phyloP scores from a whole-genome alignment of 768 basidiomycete species.

The Tulasnella sp. region DNA sequence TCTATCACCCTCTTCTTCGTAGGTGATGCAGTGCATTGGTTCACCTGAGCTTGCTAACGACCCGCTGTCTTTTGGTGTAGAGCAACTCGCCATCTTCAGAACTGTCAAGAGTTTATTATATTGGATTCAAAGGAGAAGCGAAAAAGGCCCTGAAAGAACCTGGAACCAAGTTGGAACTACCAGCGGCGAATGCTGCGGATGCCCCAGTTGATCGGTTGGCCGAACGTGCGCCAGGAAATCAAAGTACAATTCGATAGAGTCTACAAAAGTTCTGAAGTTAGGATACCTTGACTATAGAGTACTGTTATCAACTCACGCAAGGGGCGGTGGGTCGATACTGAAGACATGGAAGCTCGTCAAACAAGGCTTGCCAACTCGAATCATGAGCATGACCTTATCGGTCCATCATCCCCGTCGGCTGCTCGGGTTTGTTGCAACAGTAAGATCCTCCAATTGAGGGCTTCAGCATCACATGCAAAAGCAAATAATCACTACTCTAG shows the following conservation, averaged over 20 bases:
- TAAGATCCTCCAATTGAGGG: no score
- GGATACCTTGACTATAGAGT: neutral
- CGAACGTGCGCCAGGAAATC: slow-evolving; percentile 26
- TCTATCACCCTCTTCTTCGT: slow-evolving; percentile 72
- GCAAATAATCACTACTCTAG: no score
- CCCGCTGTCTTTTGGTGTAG: slow-evolving; percentile 13
- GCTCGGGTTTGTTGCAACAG: no score
- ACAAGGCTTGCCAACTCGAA: no score
- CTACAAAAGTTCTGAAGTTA: neutral
- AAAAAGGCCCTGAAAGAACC: slow-evolving; percentile 42
- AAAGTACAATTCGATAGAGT: slow-evolving; percentile 25
- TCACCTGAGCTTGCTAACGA: neutral
- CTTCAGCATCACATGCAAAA: no score
- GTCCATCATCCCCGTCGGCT: no score
- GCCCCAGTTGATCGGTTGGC: slow-evolving; percentile 31
- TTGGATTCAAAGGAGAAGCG: slow-evolving; percentile 74
- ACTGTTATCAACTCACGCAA: no score
- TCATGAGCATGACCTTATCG: no score
- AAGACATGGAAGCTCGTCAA: no score
- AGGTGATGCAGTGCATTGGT: slow-evolving; percentile 27
- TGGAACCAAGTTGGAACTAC: slow-evolving; percentile 55
- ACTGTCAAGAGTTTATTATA: slow-evolving; percentile 53
- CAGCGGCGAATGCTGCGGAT: slow-evolving; percentile 70
- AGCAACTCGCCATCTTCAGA: slow-evolving; percentile 28
- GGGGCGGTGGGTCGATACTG: no score